Percentiles rank a stretch among this genome's conserved stretches.
Evolutionary conservation across 2,329 filamentous ascomycete genomes (phyloP).

Genomic region (Juglanconis oblonga): DNA sequence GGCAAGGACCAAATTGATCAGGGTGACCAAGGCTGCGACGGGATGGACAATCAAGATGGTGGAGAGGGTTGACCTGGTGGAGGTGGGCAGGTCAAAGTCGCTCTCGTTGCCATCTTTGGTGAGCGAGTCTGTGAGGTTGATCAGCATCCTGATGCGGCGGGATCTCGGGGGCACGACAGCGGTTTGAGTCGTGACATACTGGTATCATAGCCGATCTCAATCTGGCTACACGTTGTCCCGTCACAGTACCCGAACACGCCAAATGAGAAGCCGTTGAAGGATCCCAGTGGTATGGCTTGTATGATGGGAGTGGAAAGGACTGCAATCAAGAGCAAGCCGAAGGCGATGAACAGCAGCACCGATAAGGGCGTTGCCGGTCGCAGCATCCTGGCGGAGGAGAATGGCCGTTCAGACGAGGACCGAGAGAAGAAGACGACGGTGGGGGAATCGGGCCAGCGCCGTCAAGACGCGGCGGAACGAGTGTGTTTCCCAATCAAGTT

Average conservation of each 20-base stretch:
- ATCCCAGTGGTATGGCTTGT: slow-evolving; percentile 77
- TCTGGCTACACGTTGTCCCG: slow-evolving; percentile 61
- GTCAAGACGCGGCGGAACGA: slow-evolving; percentile 40
- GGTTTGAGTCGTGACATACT: slow-evolving; percentile 52
- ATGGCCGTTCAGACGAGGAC: slow-evolving; percentile 22
- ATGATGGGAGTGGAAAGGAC: slow-evolving; percentile 91
- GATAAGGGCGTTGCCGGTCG: slow-evolving; percentile 90
- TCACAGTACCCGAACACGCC: slow-evolving; percentile 91
- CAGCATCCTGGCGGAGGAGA: slow-evolving; percentile 60
- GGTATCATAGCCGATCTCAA: slow-evolving; percentile 82
- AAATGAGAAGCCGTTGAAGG: slow-evolving; percentile 73
- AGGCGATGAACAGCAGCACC: slow-evolving; percentile 79
- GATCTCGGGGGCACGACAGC: not conserved
- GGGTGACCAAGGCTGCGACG: slow-evolving; percentile 78
- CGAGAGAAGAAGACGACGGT: slow-evolving; percentile 12
- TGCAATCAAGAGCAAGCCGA: slow-evolving; percentile 79
- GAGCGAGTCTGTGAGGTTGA: slow-evolving; percentile 4
- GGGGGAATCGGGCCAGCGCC: slow-evolving; percentile 35
- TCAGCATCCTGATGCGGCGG: not conserved
- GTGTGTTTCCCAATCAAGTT: slow-evolving; percentile 10
- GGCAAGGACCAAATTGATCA: slow-evolving; percentile 80
- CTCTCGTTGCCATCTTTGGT: slow-evolving; percentile 19
- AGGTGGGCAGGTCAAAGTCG: slow-evolving; percentile 55
- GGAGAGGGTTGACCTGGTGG: slow-evolving; percentile 65
- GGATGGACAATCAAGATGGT: slow-evolving; percentile 90